A percentile compares a stretch with the other conserved stretches of the same genome.
Conservation (phyloP, 352 stramenopile genomes). For the Globisporangium canariense region DNA sequence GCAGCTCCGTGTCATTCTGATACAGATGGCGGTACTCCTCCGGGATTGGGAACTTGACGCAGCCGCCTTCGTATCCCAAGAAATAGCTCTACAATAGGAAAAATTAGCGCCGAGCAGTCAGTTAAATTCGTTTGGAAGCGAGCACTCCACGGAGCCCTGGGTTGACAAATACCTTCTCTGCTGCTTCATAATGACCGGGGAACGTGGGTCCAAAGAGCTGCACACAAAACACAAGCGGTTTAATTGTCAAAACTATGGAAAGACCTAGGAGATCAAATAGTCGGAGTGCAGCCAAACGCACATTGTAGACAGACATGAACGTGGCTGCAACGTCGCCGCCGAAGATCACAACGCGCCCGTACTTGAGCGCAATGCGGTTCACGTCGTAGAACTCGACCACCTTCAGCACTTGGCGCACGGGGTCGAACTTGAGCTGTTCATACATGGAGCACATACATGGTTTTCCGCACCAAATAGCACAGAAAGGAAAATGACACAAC, state of each 20-base stretch:
- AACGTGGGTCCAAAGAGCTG: constrained; percentile 86
- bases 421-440: constrained; percentile 60
- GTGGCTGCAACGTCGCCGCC: constrained; percentile 71
- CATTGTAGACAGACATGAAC: constrained; percentile 88
- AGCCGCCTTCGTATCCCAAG: constrained; percentile 68
- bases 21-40: constrained; percentile 70
- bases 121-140: no score
- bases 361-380: constrained; percentile 75
- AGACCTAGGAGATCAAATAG: background rate
- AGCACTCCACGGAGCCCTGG: no score
- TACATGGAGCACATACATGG: background rate
- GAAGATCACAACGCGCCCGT: constrained; percentile 81
- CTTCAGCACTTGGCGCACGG: constrained; percentile 62
- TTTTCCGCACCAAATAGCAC: background rate
- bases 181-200: constrained; percentile 63
- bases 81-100: constrained; percentile 48
- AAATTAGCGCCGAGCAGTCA: no score
- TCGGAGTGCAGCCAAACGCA: constrained; percentile 20
- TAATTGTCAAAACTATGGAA: background rate
- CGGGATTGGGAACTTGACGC: constrained; percentile 77
- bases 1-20: constrained; percentile 68
- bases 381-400: constrained; percentile 79
- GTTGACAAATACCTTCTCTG: constrained; percentile 38
- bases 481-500: background rate
- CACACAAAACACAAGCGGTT: background rate